A percentile compares a stretch with the other conserved stretches of the same genome.
Evolutionary conservation across 2,329 filamentous ascomycete genomes (phyloP).

Genomic region (Xylaria arbuscula): DNA sequence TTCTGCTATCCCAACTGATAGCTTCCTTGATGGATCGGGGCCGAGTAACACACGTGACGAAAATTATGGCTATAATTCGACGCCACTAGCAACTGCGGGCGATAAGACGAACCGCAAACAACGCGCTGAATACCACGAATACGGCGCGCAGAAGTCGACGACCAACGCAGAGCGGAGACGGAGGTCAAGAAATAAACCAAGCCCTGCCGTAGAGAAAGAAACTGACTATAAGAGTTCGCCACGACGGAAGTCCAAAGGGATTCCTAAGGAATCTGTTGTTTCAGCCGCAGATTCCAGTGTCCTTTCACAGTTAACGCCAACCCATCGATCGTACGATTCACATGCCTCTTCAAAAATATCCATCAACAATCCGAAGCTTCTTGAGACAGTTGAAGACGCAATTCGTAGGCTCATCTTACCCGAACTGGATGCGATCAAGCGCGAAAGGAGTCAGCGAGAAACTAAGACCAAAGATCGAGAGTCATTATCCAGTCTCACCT

Average conservation of each 20-base stretch:
- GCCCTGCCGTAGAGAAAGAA: conserved; percentile 61
- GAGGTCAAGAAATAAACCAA: conserved; percentile 62
- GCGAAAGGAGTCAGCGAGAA: conserved; percentile 84
- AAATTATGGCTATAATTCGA: conserved; percentile 49
- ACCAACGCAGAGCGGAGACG: conserved; percentile 63
- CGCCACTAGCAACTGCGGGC: conserved; percentile 53
- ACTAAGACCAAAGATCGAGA: conserved; percentile 65
- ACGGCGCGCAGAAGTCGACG: conserved; percentile 51
- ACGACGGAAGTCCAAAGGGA: conserved; percentile 63
- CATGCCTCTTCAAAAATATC: conserved; percentile 73
- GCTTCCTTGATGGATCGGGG: conserved; percentile 70
- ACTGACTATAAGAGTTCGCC: conserved; percentile 59
- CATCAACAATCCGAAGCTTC: conserved; percentile 89
- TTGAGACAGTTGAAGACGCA: conserved; percentile 93
- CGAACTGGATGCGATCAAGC: conserved; percentile 89
- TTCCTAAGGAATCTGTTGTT: conserved; percentile 63
- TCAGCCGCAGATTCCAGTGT: conserved; percentile 66
- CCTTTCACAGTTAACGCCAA: conserved; percentile 63
- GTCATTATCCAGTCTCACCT: conserved; percentile 70
- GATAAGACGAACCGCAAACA: conserved; percentile 60
- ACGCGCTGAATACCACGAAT: conserved; percentile 56
- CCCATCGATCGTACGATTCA: conserved; percentile 66
- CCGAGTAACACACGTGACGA: conserved; percentile 34
- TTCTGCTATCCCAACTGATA: conserved; percentile 76
- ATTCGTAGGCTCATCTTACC: conserved; percentile 90